Percentiles rank a stretch among this genome's conserved stretches.
Conservation (phyloP, 306 rosid species). For the Canavalia gladiata region DNA sequence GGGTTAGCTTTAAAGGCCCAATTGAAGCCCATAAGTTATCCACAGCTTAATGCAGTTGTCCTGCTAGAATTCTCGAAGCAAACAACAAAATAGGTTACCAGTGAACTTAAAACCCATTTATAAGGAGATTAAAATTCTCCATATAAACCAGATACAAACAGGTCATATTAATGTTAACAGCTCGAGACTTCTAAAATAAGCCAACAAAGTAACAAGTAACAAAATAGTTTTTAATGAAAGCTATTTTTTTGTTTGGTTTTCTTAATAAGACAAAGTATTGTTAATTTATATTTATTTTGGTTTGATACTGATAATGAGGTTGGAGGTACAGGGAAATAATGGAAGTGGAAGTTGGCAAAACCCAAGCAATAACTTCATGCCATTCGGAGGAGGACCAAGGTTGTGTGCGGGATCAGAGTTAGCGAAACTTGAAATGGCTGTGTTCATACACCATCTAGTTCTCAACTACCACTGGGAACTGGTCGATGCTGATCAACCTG, state of each 20-base stretch:
- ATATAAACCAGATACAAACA: neutral
- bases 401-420: constrained; percentile 90
- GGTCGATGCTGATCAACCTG: constrained; percentile 68
- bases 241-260: neutral
- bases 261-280: too few relatives aligned
- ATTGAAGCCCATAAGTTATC: neutral
- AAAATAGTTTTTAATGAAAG: neutral
- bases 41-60: neutral
- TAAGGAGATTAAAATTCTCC: neutral
- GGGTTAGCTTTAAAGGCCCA: neutral
- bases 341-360: constrained; percentile 48
- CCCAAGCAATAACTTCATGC: constrained; percentile 63
- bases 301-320: constrained; percentile 7
- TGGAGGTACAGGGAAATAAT: constrained; percentile 55
- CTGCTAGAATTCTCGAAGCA: neutral
- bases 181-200: too few relatives aligned
- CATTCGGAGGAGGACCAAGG: constrained; percentile 96
- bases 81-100: neutral
- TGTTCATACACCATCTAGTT: constrained; percentile 90
- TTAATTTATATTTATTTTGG: neutral
- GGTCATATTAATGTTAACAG: neutral
- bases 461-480: constrained; percentile 84
- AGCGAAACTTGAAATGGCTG: constrained; percentile 94
- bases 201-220: neutral
- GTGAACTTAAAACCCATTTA: neutral